Conservation (phyloP, 768 basidiomycete species). For the Dendrothele bispora region DNA sequence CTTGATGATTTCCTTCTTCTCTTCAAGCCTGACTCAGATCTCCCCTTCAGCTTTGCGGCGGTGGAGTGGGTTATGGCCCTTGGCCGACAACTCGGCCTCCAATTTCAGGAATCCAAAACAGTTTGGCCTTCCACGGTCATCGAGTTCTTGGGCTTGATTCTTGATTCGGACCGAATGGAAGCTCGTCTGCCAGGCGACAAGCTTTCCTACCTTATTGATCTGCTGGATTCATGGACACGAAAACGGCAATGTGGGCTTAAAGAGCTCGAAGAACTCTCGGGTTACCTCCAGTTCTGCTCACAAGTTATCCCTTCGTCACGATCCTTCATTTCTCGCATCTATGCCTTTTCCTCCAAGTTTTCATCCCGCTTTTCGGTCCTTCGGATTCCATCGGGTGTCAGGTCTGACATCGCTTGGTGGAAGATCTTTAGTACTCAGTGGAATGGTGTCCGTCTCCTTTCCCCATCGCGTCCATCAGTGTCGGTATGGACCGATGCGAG, state of each 20-base stretch:
- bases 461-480: background rate
- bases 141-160: constrained; percentile 26
- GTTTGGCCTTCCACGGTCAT: constrained; percentile 17
- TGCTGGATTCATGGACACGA: constrained; percentile 20
- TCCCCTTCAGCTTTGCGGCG: constrained; percentile 6
- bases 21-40: constrained; percentile 14
- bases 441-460: constrained; percentile 14
- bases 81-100: constrained; percentile 24
- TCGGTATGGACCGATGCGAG: constrained; percentile 25
- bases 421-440: constrained; percentile 4
- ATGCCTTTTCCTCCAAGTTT: constrained; percentile 27
- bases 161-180: constrained; percentile 25
- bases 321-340: constrained; percentile 25
- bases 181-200: constrained; percentile 31
- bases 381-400: constrained; percentile 18
- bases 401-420: constrained; percentile 30
- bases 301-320: constrained; percentile 30
- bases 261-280: constrained; percentile 29
- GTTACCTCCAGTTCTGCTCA: constrained; percentile 31
- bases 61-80: constrained; percentile 29
- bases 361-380: constrained; percentile 13
- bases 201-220: constrained; percentile 20
- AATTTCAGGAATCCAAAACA: constrained; percentile 26
- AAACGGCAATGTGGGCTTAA: constrained; percentile 15
- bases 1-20: constrained; percentile 33